Base-by-base conservation (phyloP, 768 basidiomycete genomes). In the Plicaturopsis crispa region DNA sequence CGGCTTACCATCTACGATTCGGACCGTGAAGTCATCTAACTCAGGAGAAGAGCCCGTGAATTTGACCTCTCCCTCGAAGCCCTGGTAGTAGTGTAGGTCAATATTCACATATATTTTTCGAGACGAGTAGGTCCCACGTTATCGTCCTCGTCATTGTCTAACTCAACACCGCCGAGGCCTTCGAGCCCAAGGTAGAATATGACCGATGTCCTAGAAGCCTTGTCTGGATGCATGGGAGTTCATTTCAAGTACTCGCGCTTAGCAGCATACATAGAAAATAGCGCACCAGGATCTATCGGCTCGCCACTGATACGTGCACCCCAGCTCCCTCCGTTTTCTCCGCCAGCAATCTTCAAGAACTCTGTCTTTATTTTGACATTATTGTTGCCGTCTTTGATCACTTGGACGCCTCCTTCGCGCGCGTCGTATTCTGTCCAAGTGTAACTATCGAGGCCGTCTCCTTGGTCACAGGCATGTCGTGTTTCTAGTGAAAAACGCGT, bases 111-210 rank as follows among this genome's bases (percentile, higher is more conserved):
- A n/a, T 36, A n/a, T n/a, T n/a, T n/a, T n/a, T n/a, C n/a, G 17
- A 17, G 24, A 36, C 30, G 4, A 24, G n/a, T 33, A 24, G 14
- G 16, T n/a, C 22, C 28, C 13, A 90, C 89, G 56, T 84, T 74
- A 44, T 85, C 77, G 35, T 81, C 66, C 49, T 82, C 79, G 22
- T 81, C 79, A 0, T 78, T 84, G 35, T 85, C 81, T 69, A 96
- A 72, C 41, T 85, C 78, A 18, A 97, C 43, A 3, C 73, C 78
- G 11, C 94, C 92, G 1, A 92, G 62, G 0, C 92, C 93, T 50
- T 97, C 91, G 21, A 93, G 60, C 0, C 90, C 91, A 46, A 84
- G 62, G 52, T 97, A 94, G 54, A 90, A 94, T 36, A 97, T 72
- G 2, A 84, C 65, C 2, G 91, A 89, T 21, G 82, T 72, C 17